A percentile compares a stretch with the other conserved stretches of the same genome.
Evolutionary conservation across 1,284 basidiomycete genomes (phyloP).

Genomic region (Puccinia coronata): DNA sequence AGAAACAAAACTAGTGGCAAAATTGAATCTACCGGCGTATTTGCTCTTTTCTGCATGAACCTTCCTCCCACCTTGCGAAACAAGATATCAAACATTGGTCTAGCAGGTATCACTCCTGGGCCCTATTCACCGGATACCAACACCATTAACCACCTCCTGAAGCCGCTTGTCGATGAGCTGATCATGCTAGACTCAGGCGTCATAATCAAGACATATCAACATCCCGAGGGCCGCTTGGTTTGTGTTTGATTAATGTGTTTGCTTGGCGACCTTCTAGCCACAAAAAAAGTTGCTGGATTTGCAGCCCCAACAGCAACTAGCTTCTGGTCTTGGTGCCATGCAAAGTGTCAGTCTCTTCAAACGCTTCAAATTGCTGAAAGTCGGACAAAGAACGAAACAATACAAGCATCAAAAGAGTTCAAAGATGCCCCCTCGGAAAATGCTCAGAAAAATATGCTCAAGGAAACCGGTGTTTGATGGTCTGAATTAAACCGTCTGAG

Average conservation of each 20-base stretch:
- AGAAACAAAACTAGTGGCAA: slow-evolving; percentile 25
- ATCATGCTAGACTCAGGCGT: slow-evolving; percentile 1
- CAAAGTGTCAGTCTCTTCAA: background rate
- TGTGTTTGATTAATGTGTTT: background rate
- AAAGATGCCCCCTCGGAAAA: background rate
- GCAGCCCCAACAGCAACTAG: slow-evolving; percentile 2
- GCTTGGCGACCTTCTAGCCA: slow-evolving; percentile 1
- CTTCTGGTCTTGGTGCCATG: slow-evolving; percentile 18
- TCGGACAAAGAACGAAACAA: background rate
- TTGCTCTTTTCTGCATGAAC: slow-evolving; percentile 30
- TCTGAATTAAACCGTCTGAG: slow-evolving; percentile 21
- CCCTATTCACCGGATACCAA: slow-evolving; percentile 11
- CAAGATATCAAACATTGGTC: background rate
- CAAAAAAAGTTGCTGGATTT: slow-evolving; percentile 12
- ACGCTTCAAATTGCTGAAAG: background rate
- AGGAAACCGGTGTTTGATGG: slow-evolving; percentile 17
- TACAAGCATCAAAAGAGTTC: background rate
- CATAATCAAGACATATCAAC: background rate
- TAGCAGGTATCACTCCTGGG: slow-evolving; percentile 4
- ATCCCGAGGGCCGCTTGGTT: background rate
- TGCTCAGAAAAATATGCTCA: background rate
- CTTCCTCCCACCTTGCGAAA: slow-evolving; percentile 6
- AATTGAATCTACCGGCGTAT: background rate
- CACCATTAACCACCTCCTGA: slow-evolving; percentile 23
- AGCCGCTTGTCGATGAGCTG: slow-evolving; percentile 26